phyloP scores from a whole-genome alignment of 331 rosid genomes.

The Cydonia oblonga region DNA sequence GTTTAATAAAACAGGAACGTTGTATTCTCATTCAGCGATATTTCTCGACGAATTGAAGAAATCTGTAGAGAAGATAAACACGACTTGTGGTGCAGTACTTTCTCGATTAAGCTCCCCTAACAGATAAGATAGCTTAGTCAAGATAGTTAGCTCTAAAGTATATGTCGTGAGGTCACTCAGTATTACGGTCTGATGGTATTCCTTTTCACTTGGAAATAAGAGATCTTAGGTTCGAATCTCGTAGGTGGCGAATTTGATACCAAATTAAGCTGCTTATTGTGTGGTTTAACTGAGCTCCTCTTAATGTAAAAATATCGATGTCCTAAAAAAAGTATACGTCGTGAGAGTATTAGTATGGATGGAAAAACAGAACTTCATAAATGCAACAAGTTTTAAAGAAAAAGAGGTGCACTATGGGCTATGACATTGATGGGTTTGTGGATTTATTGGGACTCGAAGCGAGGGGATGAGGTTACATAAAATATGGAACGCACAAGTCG shows the following conservation, averaged over 20 bases:
- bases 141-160: too few relatives aligned
- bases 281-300: fast-evolving
- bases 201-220: fast-evolving
- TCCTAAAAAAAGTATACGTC: background rate
- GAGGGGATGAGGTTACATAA: background rate
- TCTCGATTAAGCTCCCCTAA: background rate
- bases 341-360: background rate
- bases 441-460: background rate
- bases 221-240: too few relatives aligned
- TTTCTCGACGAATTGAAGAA: background rate
- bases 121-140: too few relatives aligned
- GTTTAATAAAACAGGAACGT: background rate
- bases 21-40: background rate
- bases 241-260: too few relatives aligned
- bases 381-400: background rate
- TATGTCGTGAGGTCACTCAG: too few relatives aligned
- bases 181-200: too few relatives aligned
- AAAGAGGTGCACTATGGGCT: background rate
- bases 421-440: background rate
- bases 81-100: background rate
- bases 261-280: fast-evolving
- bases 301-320: too few relatives aligned
- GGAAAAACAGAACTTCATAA: background rate
- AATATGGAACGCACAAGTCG: too few relatives aligned
- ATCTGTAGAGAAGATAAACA: background rate